These are phyloP conservation scores for Russula vinacea DNA, from an alignment of 768 basidiomycete genomes.

Conservation along the genomic window DNA sequence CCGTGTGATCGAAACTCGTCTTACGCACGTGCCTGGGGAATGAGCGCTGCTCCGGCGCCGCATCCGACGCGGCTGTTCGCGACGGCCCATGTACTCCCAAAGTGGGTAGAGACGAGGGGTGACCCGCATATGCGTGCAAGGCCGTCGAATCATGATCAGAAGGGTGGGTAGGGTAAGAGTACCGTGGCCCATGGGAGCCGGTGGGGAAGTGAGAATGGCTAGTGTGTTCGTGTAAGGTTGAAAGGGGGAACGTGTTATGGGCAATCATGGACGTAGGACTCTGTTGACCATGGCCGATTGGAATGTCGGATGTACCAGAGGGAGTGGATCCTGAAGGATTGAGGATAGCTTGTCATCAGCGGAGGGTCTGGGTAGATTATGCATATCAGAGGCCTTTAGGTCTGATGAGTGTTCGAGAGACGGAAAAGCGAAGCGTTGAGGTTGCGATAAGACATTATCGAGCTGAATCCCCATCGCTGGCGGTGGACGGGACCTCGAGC, in stretches of 20 bases:
- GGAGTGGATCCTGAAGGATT: conserved; percentile 26
- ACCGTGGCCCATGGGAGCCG: conserved; percentile 16
- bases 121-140: conserved; percentile 29
- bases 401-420: conserved; percentile 30
- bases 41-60: conserved; percentile 44
- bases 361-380: conserved; percentile 41
- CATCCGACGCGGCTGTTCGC: conserved; percentile 37
- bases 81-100: conserved; percentile 60
- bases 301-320: conserved; percentile 32
- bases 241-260: conserved; percentile 23
- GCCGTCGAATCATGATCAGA: conserved; percentile 13
- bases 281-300: conserved; percentile 34
- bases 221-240: conserved; percentile 27
- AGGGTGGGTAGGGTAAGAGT: conserved; percentile 20
- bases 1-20: conserved; percentile 93
- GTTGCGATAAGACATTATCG: conserved; percentile 31
- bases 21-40: conserved; percentile 89
- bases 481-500: conserved; percentile 74
- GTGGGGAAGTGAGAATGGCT: conserved; percentile 11
- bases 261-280: conserved; percentile 36
- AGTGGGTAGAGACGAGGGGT: conserved; percentile 73
- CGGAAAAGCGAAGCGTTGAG: conserved; percentile 29
- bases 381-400: conserved; percentile 42
- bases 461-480: conserved; percentile 40
- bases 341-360: conserved; percentile 29